phyloP scores from a whole-genome alignment of 257 asterid species.

The Solanum stenotomum region DNA sequence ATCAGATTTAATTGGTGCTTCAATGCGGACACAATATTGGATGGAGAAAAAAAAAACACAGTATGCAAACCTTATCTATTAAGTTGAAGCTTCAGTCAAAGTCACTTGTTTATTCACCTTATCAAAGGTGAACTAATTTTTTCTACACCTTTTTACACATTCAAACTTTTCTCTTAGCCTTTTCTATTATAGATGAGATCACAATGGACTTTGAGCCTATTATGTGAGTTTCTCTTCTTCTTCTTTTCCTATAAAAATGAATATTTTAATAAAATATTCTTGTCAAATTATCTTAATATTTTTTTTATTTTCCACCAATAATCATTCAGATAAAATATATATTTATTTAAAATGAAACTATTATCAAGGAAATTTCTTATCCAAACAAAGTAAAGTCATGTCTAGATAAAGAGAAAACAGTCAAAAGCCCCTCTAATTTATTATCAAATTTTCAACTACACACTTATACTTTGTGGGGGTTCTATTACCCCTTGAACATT shows the following conservation, averaged over 20 bases:
- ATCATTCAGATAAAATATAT: neutral
- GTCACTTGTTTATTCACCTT: neutral
- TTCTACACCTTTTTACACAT: neutral
- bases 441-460: too few relatives aligned
- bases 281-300: neutral
- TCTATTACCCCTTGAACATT: too few relatives aligned
- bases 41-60: neutral
- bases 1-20: neutral
- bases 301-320: neutral
- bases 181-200: neutral
- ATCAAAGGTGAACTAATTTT: neutral
- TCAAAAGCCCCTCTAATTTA: too few relatives aligned
- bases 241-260: neutral
- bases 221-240: neutral
- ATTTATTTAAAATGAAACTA: neutral
- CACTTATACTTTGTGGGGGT: too few relatives aligned
- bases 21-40: neutral
- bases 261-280: neutral
- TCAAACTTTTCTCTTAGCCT: neutral
- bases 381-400: neutral
- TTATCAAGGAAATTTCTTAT: neutral
- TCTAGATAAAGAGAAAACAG: neutral
- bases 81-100: neutral
- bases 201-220: neutral
- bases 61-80: neutral